Evolutionary conservation across 495 filamentous ascomycete species (phyloP), one percentile per base, ranked within the genome.

Genomic region (Jackrogersella multiformis): DNA sequence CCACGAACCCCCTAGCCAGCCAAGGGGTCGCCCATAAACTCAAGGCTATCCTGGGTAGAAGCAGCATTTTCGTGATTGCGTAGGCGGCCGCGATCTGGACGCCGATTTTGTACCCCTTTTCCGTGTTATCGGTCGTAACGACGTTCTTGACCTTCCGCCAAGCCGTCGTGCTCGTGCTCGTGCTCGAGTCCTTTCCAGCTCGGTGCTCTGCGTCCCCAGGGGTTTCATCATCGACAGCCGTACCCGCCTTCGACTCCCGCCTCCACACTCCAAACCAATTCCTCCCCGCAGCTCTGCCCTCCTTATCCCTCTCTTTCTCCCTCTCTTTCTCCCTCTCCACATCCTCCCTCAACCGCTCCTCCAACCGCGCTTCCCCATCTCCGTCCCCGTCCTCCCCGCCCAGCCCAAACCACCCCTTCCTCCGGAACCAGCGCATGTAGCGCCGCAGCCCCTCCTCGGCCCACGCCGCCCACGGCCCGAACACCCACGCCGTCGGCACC

Each of bases 1-100:
- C 78, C 10, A 93, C 77, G 16, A 89, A 77, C 21, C 83, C 76
- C 48, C 88, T 85, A 16, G 95, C 94, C 83, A 97, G 95, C 94
- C 93, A 97, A 39, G 95, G 95, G 53, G 95, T 97, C 12, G 86
- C 89, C 91, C 90, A 95, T 23, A 96, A 81, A 77, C 94, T 96
- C 12, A 85, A 71, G 5, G 86, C 82, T 61, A 99, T 83, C 63
- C 95, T 82, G 6, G 89, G 66, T 4, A 95, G 92, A 66, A 97
- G 74, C 58, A 97, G 69, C 16, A 89, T 87, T 75, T 99, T 99
- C 15, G 90, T 93, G 58, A 97, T 81, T 1, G 91, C 91, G 78
- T 92, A 99, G 16, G 95, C 95, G 34, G 94, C 90, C 13, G 91
- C 94, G 52, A 97, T 85, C 77, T 90, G 84, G 15, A 88, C 69